Base-by-base conservation (phyloP, 2,329 filamentous ascomycete genomes). In the Penicillium sp. region DNA sequence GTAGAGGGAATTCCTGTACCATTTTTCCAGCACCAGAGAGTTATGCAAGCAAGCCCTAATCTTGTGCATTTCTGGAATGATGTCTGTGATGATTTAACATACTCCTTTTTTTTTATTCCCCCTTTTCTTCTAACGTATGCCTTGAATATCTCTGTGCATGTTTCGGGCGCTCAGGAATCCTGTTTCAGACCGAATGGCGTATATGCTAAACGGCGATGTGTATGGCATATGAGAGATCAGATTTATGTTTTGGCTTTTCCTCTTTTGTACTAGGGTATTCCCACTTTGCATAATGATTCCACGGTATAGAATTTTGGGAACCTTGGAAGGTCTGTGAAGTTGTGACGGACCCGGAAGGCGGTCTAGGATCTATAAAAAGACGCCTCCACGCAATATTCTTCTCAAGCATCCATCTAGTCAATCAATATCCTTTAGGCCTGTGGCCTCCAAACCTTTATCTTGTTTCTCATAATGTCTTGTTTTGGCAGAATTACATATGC, bases 151-250 rank as follows among this genome's bases (percentile, higher is more conserved):
- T n/a, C n/a, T 57, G 46, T 56, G 61, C 57, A 63, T 61, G 60
- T 56, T 55, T 63, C n/a, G 16, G 49, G 18, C 11, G 32, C 32
- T 43, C 43, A 42, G 40, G 56, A 55, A 59, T 61, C 55, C 43
- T 50, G 60, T 60, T 53, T 58, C 53, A 48, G 42, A 55, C 51
- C 14, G 18, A 42, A 35, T 53, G 43, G 55, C 51, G 55, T 48
- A 31, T 42, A 40, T 47, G 14, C 24, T 32, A 10, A 43, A 32
- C 31, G 38, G 39, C 50, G 43, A 52, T 46, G 40, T 55, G 62
- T 59, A 63, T 62, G 40, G 57, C 58, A 65, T 64, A 64, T 65
- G 63, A 65, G 57, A 35, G 49, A 61, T 64, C 63, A 63, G 54
- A 61, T 62, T 54, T 57, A 26, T 51, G 47, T 46, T 48, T 38